Evolutionary conservation across 2,329 filamentous ascomycete species (phyloP).

Genomic region (Alternaria brassicicola): DNA sequence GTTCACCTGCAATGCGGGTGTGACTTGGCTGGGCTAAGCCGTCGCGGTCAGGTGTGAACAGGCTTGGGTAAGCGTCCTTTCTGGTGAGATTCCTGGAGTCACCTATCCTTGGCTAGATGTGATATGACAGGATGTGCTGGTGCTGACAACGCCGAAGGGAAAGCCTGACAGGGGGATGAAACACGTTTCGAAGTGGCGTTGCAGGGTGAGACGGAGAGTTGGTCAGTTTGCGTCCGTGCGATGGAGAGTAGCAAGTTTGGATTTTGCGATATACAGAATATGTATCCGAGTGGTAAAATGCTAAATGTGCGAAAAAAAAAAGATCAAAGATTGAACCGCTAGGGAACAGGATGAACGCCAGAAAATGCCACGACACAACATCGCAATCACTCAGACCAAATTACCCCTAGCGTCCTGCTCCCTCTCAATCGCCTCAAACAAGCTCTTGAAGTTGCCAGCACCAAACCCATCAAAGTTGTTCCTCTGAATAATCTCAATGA

Average conservation of each 20-base stretch:
- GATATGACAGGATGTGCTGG: background rate
- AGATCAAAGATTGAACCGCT: background rate
- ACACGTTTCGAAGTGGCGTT: constrained; percentile 4
- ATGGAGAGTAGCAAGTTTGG: too few relatives aligned
- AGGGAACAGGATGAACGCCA: constrained; percentile 4
- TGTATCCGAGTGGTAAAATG: background rate
- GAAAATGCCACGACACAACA: constrained; percentile 4
- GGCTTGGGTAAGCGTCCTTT: background rate
- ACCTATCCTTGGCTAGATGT: background rate
- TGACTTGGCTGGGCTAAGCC: constrained; percentile 9
- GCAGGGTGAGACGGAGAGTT: constrained; percentile 1
- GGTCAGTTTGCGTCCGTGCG: background rate
- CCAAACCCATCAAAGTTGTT: constrained; percentile 91
- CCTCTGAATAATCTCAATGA: constrained; percentile 94
- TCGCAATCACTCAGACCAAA: constrained; percentile 51
- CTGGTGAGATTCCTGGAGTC: background rate
- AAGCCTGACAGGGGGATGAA: background rate
- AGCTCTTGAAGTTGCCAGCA: constrained; percentile 91
- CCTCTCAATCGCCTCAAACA: constrained; percentile 94
- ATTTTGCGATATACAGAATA: background rate
- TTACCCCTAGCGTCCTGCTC: constrained; percentile 89
- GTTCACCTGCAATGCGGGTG: background rate
- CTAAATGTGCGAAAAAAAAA: background rate
- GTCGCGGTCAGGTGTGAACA: background rate
- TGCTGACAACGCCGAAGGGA: background rate